Conservation (phyloP, 129 eudicot species). For the Calendula officinalis region DNA sequence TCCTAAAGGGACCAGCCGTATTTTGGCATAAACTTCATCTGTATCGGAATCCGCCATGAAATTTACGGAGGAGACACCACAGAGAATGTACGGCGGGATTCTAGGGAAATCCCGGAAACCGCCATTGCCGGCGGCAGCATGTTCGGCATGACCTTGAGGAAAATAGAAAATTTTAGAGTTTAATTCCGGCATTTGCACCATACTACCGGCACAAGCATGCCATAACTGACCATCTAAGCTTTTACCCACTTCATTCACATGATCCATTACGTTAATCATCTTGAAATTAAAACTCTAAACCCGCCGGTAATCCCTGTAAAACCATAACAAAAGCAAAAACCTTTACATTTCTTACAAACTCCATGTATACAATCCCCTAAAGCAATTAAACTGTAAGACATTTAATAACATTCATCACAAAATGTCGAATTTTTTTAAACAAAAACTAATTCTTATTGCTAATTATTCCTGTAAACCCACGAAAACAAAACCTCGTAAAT, state of each 20-base stretch:
- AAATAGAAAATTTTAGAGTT: slow-evolving; percentile 71
- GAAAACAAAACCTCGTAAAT: neutral
- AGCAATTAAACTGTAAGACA: neutral
- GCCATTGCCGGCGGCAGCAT: slow-evolving; percentile 45
- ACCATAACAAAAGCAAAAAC: slow-evolving; percentile 3
- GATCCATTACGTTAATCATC: slow-evolving; percentile 67
- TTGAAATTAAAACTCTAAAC: slow-evolving; percentile 13
- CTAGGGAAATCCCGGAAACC: slow-evolving; percentile 46
- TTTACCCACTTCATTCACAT: slow-evolving; percentile 48
- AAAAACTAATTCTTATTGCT: neutral
- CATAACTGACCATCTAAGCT: slow-evolving; percentile 80
- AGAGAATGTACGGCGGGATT: slow-evolving; percentile 49
- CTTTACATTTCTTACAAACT: neutral
- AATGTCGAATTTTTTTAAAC: neutral
- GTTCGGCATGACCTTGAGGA: slow-evolving; percentile 91
- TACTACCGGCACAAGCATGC: slow-evolving; percentile 98
- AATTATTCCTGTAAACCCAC: slow-evolving; percentile 4
- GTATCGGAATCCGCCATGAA: slow-evolving; percentile 74
- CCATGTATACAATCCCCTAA: neutral
- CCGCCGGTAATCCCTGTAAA: slow-evolving; percentile 11
- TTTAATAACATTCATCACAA: neutral
- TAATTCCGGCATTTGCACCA: slow-evolving; percentile 83
- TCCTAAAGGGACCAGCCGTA: slow-evolving; percentile 50
- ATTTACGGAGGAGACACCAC: slow-evolving; percentile 57
- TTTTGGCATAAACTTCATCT: slow-evolving; percentile 81